A percentile compares a stretch with the other conserved stretches of the same genome.
Evolutionary conservation across 23 red algal genomes (phyloP).

Genomic region (Cyanidiococcus yangmingshanensis): DNA sequence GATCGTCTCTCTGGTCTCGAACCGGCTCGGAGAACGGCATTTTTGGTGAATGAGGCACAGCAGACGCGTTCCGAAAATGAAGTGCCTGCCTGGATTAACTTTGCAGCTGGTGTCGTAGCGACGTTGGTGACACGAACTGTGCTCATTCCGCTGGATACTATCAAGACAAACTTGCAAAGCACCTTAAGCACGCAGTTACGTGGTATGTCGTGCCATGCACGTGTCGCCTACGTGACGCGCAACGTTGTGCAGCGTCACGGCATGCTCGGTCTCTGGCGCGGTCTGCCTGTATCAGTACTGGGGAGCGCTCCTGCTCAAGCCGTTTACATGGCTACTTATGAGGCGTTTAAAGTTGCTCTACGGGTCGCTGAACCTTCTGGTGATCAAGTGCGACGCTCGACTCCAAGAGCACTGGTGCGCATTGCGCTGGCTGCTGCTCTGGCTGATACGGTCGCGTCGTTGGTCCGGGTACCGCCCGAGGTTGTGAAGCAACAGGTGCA

Average conservation of each 20-base stretch:
- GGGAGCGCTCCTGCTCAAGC: constrained; percentile 25
- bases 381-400: neutral
- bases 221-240: neutral
- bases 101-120: constrained; percentile 18
- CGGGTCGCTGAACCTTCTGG: neutral
- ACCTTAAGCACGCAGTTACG: neutral
- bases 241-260: constrained; percentile 3
- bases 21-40: too few relatives aligned
- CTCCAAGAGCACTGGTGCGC: neutral
- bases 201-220: neutral
- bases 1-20: too few relatives aligned
- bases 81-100: constrained; percentile 15
- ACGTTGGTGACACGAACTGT: constrained; percentile 20
- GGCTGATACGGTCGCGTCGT: constrained; percentile 22
- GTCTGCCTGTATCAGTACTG: constrained; percentile 22
- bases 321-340: constrained; percentile 6
- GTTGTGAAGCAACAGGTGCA: constrained; percentile 25
- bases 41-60: neutral
- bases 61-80: neutral
- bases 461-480: constrained; percentile 30
- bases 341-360: neutral
- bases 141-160: constrained; percentile 17
- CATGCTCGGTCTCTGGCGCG: constrained; percentile 4
- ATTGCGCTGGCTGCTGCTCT: constrained; percentile 19
- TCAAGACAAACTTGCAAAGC: constrained; percentile 30